Evolutionary conservation across 495 filamentous ascomycete species (phyloP), one percentile per base, ranked within the genome.

Genomic region (Thozetella sp.): DNA sequence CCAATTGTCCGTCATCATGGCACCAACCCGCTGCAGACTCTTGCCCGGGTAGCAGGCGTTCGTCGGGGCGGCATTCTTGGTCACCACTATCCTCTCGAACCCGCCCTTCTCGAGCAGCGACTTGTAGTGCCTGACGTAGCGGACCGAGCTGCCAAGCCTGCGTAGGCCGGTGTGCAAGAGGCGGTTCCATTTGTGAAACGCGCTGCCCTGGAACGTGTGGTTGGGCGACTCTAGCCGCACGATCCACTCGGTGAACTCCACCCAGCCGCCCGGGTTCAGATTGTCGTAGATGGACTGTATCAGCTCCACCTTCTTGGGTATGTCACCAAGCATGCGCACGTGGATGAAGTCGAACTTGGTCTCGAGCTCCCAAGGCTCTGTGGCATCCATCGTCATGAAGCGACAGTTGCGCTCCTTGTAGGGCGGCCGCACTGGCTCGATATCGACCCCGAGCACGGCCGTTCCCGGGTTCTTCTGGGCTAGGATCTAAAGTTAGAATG

Each of bases 1-100:
- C 55, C 72, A 59, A 56, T 77, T 67, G n/a, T 61, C 60, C 63
- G 68, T 67, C 51, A 66, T 62, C 76, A 76, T 83, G 45, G 61
- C 56, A 0, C 83, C 83, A 23, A 86, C 62, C 45, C 77, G 66
- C 63, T 83, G 84, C 54, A 80, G 56, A 11, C 72, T 67, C 51
- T 63, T 64, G 27, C 84, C 78, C 23, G 71, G 75, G 0, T 80
- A 64, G 84, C 85, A 87, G 11, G 82, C 71, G 20, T 81, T 80
- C 30, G 82, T 66, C 2, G 82, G 82, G 63, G 78, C 72, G 26
- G 78, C 78, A 54, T 79, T 82, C 25, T 58, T 61, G 43, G 71
- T 67, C 45, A 83, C 78, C 9, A 64, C 65, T 1, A 83, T 68
- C 17, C 82, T 72, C 17, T 70, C 64, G 56, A 83, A 84, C 6